phyloP scores from a whole-genome alignment of 768 basidiomycete species.

The Candolleomyces aberdarensis region DNA sequence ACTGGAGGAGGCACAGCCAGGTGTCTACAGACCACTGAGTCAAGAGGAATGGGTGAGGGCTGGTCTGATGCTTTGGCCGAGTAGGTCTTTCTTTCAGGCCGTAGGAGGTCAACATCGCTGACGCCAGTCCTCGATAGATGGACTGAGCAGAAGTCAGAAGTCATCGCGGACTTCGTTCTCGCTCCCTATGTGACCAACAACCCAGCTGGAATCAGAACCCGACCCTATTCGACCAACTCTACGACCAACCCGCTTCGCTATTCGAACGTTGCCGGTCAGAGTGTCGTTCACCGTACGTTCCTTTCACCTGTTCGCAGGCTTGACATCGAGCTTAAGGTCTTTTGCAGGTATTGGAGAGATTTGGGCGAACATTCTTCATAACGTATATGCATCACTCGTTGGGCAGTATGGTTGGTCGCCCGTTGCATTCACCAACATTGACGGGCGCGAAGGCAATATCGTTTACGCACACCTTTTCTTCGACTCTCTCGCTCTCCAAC shows the following conservation, averaged over 20 bases:
- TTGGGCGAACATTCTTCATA: conserved; percentile 45
- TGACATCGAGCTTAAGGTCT: not conserved
- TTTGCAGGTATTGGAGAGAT: conserved; percentile 52
- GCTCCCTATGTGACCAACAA: conserved; percentile 51
- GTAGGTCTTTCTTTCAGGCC: conserved; percentile 19
- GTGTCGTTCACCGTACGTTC: conserved; percentile 42
- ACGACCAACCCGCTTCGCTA: conserved; percentile 43
- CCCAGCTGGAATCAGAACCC: conserved; percentile 46
- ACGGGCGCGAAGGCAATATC: conserved; percentile 42
- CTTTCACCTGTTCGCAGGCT: not conserved
- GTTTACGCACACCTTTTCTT: conserved; percentile 52
- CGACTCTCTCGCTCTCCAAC: conserved; percentile 46
- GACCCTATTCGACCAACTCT: conserved; percentile 52
- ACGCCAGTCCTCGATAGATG: conserved; percentile 22
- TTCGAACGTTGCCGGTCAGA: conserved; percentile 32
- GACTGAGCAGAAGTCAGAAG: conserved; percentile 36
- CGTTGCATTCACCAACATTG: conserved; percentile 38
- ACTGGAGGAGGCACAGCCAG: conserved; percentile 56
- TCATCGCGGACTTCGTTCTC: conserved; percentile 34
- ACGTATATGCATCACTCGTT: conserved; percentile 41
- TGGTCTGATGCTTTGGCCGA: conserved; percentile 57
- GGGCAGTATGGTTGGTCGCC: conserved; percentile 31
- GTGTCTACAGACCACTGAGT: conserved; percentile 60
- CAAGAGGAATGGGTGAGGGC: conserved; percentile 69
- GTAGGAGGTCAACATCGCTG: not conserved